Conservation (phyloP, 1,284 basidiomycete genomes). For the Testicularia cyperi region DNA sequence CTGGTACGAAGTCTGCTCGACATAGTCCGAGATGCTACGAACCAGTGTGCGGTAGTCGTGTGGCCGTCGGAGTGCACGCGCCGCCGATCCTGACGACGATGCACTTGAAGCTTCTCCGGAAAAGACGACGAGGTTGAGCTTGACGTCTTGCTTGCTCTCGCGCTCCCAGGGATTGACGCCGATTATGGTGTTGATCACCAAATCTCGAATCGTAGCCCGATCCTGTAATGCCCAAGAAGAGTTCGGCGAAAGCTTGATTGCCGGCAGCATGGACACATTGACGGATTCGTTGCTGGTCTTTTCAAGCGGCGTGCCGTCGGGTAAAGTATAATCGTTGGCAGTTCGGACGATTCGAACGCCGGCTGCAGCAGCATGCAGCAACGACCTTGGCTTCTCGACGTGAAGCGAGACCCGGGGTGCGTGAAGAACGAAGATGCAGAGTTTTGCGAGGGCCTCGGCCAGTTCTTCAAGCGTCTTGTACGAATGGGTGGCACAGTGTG, state of each 20-base stretch:
- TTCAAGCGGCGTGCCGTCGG: constrained; percentile 12
- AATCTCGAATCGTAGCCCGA: constrained; percentile 63
- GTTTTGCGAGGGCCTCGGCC: constrained; percentile 62
- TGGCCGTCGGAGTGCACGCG: constrained; percentile 45
- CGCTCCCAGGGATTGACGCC: constrained; percentile 76
- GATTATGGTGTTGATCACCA: constrained; percentile 69
- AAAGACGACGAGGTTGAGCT: constrained; percentile 66
- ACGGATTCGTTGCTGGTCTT: constrained; percentile 13
- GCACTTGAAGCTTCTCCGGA: constrained; percentile 13
- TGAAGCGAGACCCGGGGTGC: constrained; percentile 62
- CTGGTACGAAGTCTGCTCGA: constrained; percentile 66
- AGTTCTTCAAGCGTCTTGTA: constrained; percentile 42
- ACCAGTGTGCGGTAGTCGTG: constrained; percentile 37
- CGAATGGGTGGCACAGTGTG: constrained; percentile 29
- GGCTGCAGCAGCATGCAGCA: constrained; percentile 66
- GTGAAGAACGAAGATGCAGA: constrained; percentile 62
- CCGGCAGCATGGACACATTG: constrained; percentile 8
- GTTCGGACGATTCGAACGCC: constrained; percentile 62
- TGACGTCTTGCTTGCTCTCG: constrained; percentile 70
- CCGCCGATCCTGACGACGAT: constrained; percentile 8
- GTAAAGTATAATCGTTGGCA: constrained; percentile 34
- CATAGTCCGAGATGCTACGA: constrained; percentile 60
- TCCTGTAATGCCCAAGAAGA: constrained; percentile 36
- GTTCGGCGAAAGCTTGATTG: constrained; percentile 28
- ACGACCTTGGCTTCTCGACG: constrained; percentile 65